Evolutionary conservation across 805 yeast genomes (phyloP).

Genomic region (Metschnikowia anglica): DNA sequence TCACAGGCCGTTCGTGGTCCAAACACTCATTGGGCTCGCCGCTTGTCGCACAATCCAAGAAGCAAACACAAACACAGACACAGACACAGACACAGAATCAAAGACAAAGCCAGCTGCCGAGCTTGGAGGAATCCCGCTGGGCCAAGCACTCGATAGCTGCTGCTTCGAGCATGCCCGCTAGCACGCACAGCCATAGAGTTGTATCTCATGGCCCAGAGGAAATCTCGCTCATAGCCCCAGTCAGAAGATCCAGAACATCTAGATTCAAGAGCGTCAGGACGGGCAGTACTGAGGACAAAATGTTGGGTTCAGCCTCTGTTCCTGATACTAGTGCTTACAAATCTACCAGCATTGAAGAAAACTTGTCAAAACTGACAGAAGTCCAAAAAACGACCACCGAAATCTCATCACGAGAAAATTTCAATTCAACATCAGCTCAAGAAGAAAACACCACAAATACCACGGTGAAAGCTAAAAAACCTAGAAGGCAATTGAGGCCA

Average conservation of each 20-base stretch:
- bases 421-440: neutral
- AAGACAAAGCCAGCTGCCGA: neutral
- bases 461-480: conserved; percentile 18
- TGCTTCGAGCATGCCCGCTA: neutral
- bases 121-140: conserved; percentile 27
- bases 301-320: neutral
- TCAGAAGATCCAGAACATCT: conserved; percentile 36
- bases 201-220: conserved; percentile 2
- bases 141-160: conserved; percentile 26
- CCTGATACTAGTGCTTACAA: conserved; percentile 1
- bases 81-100: neutral
- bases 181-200: neutral
- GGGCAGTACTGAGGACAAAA: neutral
- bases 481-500: conserved; percentile 72
- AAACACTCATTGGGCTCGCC: conserved; percentile 11
- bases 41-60: conserved; percentile 1
- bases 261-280: conserved; percentile 19
- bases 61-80: conserved; percentile 2
- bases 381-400: conserved; percentile 9
- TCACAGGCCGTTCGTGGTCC: conserved; percentile 12
- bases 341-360: conserved; percentile 4
- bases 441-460: conserved; percentile 6
- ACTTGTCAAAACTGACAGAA: conserved; percentile 5
- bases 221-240: conserved; percentile 10
- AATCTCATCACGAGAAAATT: neutral